Percentiles rank a stretch among this genome's conserved stretches.
phyloP scores from a whole-genome alignment of 495 filamentous ascomycete genomes.

The Podospora tetraspora region DNA sequence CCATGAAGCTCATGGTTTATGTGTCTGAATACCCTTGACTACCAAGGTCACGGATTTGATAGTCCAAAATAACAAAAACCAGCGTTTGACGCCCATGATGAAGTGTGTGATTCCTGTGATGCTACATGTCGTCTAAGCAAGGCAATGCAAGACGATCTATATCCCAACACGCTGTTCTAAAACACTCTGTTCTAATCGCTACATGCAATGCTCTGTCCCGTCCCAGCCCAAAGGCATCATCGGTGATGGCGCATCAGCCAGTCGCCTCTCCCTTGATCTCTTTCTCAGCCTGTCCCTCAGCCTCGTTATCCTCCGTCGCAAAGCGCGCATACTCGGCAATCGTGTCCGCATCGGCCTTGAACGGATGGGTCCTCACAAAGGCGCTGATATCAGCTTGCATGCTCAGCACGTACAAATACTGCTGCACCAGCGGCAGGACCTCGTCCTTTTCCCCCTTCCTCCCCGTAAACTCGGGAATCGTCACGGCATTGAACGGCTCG shows the following conservation, averaged over 20 bases:
- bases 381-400: conserved; percentile 43
- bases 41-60: conserved; percentile 19
- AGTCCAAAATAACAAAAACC: conserved; percentile 23
- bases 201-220: neutral
- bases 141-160: neutral
- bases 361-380: conserved; percentile 37
- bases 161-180: neutral
- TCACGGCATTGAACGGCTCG: conserved; percentile 78
- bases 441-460: conserved; percentile 27
- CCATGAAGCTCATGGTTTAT: conserved; percentile 23
- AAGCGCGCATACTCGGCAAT: neutral
- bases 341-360: conserved; percentile 15
- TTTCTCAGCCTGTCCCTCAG: neutral
- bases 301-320: neutral
- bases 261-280: neutral
- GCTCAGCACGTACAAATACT: conserved; percentile 43
- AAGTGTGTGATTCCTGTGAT: neutral
- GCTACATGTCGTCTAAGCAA: neutral
- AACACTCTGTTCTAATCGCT: neutral
- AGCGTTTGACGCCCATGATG: neutral
- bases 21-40: conserved; percentile 24
- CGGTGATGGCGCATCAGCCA: neutral
- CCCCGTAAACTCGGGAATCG: conserved; percentile 69
- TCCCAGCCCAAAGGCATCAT: neutral
- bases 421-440: conserved; percentile 44